phyloP scores from a whole-genome alignment of 345 rosid species.

The Gossypium anomalum region DNA sequence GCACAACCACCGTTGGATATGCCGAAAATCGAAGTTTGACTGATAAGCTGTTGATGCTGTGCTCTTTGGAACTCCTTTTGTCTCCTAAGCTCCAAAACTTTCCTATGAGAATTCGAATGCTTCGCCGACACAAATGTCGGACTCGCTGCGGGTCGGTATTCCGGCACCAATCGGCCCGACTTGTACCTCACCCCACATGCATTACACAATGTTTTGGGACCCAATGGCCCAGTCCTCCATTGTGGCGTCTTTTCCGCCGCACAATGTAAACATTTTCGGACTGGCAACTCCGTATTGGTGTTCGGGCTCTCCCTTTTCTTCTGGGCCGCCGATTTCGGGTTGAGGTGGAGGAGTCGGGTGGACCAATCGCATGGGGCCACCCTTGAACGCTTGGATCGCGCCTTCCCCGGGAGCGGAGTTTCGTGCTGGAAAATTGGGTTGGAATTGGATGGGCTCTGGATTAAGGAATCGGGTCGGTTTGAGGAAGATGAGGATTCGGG shows the following conservation, averaged over 20 bases:
- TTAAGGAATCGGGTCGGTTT: slow-evolving; percentile 19
- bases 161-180: slow-evolving; percentile 71
- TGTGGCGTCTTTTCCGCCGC: slow-evolving; percentile 71
- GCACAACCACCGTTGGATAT: slow-evolving; percentile 41
- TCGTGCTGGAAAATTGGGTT: slow-evolving; percentile 41
- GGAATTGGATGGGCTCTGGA: slow-evolving; percentile 24
- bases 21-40: slow-evolving; percentile 46
- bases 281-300: slow-evolving; percentile 6
- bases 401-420: slow-evolving; percentile 52
- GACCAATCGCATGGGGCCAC: slow-evolving; percentile 70
- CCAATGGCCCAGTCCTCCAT: slow-evolving; percentile 80
- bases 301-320: slow-evolving; percentile 26
- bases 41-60: slow-evolving; percentile 39
- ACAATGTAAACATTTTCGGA: slow-evolving; percentile 59
- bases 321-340: slow-evolving; percentile 17
- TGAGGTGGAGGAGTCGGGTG: slow-evolving; percentile 53
- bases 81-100: slow-evolving; percentile 71
- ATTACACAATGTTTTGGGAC: slow-evolving; percentile 67
- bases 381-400: slow-evolving; percentile 63
- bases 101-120: slow-evolving; percentile 79
- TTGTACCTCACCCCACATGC: slow-evolving; percentile 80
- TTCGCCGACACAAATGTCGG: slow-evolving; percentile 56
- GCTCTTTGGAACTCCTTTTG: slow-evolving; percentile 46
- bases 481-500: slow-evolving; percentile 49
- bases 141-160: slow-evolving; percentile 76